These are phyloP conservation scores for Scytalidium lignicola DNA, from an alignment of 2,329 filamentous ascomycete species.

Conservation along the genomic window DNA sequence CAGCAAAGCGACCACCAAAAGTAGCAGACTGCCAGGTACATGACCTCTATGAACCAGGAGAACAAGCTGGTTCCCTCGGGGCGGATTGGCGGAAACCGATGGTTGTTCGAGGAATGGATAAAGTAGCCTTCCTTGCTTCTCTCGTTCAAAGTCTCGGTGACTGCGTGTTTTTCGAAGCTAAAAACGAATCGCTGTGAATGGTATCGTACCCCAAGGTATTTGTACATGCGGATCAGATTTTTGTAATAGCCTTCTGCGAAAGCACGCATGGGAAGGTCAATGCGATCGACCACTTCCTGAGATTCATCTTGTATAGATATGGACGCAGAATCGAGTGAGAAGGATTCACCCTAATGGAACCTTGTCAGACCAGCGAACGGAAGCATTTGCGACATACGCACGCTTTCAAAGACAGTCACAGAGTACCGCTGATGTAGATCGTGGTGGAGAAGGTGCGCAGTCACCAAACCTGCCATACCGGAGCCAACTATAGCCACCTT, in stretches of 20 bases:
- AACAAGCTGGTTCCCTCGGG: constrained; percentile 30
- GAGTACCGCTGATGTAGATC: constrained; percentile 35
- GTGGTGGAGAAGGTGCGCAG: constrained; percentile 37
- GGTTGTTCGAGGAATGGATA: constrained; percentile 49
- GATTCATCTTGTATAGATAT: constrained; percentile 27
- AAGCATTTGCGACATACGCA: constrained; percentile 18
- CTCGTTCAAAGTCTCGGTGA: constrained; percentile 7
- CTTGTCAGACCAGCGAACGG: not conserved
- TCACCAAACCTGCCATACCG: constrained; percentile 43
- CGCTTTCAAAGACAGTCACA: constrained; percentile 41
- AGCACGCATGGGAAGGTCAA: constrained; percentile 47
- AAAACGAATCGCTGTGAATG: constrained; percentile 48
- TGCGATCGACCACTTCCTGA: constrained; percentile 24
- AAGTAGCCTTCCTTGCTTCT: constrained; percentile 35
- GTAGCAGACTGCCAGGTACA: constrained; percentile 43
- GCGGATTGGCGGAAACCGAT: constrained; percentile 40
- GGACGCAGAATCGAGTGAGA: constrained; percentile 41
- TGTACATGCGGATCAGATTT: constrained; percentile 52
- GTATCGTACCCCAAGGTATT: constrained; percentile 45
- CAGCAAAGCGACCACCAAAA: constrained; percentile 49
- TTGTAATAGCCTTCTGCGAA: constrained; percentile 49
- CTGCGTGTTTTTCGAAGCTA: constrained; percentile 36
- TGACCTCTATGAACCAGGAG: constrained; percentile 37
- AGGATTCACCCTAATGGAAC: constrained; percentile 31
- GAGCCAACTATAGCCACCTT: constrained; percentile 41